Base-by-base conservation (phyloP, 768 basidiomycete species). In the Pholiota molesta region DNA sequence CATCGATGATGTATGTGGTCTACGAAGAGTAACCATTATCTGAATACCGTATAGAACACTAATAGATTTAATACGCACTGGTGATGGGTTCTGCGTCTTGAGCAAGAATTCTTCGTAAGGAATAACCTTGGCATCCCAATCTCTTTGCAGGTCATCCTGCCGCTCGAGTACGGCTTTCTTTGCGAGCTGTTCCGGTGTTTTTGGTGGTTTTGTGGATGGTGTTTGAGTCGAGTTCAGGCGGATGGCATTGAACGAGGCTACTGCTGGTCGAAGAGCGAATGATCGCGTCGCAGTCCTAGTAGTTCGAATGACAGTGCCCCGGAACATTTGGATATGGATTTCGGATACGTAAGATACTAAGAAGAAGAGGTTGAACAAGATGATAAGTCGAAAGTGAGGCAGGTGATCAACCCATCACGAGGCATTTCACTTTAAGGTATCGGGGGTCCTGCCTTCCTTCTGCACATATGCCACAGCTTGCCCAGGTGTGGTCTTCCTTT, bases 101-200 rank as follows among this genome's bases (percentile, higher is more conserved):
- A 89, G 88, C 69, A 97, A 90, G 33, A 99, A 76, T 64, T 94
- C 86, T 35, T 90, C 90, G 71, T 97, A 98, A 0, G 82, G 79
- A 56, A 97, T 75, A 23, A 86, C 78, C 44, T 84, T 86, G 16
- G 87, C 83, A 66, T 84, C 86, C 95, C 95, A 97, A 66, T 94
- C 91, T 65, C 83, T 78, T 69, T 86, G 87, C 62, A 78, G 69
- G 64, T 79, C 77, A 59, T 83, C 76, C 16, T 71, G 64, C 23
- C 66, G 71, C 52, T 83, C 73, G 23, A 72, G 66, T 13, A 72
- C 73, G 9, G 67, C 76, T 65, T 77, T 81, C 61, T 66, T 71
- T 8, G 69, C 71, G 26, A 69, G 61, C 60, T 76, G 61, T 57
- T 78, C 75, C 11, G 75, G 68, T 2, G 75, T 71, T 57, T 70